Percentiles rank a stretch among this genome's conserved stretches.
These are phyloP conservation scores for Nitzschia inconspicua DNA, from an alignment of 108 stramenopile species.

Conservation along the genomic window DNA sequence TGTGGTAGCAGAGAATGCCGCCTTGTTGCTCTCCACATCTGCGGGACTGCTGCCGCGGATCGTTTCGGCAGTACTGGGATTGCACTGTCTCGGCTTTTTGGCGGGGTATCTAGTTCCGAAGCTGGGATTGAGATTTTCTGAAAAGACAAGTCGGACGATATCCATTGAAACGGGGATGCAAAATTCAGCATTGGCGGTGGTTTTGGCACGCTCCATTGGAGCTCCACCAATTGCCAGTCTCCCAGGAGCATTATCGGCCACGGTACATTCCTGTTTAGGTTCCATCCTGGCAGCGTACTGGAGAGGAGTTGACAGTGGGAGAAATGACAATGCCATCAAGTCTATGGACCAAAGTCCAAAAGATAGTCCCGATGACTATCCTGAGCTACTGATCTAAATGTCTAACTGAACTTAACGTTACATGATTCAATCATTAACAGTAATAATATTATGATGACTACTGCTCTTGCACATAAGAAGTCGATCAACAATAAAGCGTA, in stretches of 20 bases:
- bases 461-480: too few relatives aligned
- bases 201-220: slow-evolving; percentile 86
- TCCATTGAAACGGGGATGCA: slow-evolving; percentile 97
- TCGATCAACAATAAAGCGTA: too few relatives aligned
- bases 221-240: slow-evolving; percentile 73
- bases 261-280: slow-evolving; percentile 88
- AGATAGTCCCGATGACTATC: background rate
- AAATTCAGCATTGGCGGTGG: slow-evolving; percentile 92
- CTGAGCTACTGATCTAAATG: background rate
- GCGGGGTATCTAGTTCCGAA: slow-evolving; percentile 72
- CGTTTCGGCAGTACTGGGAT: slow-evolving; percentile 50
- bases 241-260: slow-evolving; percentile 91
- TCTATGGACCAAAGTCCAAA: background rate
- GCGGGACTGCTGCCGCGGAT: slow-evolving; percentile 36
- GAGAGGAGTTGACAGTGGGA: slow-evolving; percentile 37
- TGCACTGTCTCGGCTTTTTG: slow-evolving; percentile 84
- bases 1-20: slow-evolving; percentile 84
- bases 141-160: slow-evolving; percentile 73
- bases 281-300: slow-evolving; percentile 84
- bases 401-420: background rate
- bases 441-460: too few relatives aligned
- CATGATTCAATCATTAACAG: too few relatives aligned
- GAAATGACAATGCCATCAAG: background rate
- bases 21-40: slow-evolving; percentile 31
- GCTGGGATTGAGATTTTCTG: slow-evolving; percentile 42